Evolutionary conservation across 2,329 filamentous ascomycete genomes (phyloP).

Genomic region (Nothophaeocryptopus gaeumannii): DNA sequence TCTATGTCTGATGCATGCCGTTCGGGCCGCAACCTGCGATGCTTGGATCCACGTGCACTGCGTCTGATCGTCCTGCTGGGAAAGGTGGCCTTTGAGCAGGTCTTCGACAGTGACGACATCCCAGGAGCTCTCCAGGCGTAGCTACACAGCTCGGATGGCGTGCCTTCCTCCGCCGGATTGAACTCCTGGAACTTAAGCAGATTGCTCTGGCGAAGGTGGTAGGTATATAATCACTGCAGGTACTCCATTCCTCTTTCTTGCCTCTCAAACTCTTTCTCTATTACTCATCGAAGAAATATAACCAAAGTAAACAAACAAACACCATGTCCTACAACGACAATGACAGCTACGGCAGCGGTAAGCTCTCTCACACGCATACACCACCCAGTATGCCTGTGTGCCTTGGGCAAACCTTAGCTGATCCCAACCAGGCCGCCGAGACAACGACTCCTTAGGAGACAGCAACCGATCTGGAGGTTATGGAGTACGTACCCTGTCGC

Average conservation of each 20-base stretch:
- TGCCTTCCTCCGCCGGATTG: background rate
- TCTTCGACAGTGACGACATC: constrained; percentile 80
- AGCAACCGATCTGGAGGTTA: constrained; percentile 11
- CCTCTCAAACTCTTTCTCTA: background rate
- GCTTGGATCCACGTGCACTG: too few species aligned
- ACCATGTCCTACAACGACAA: constrained; percentile 21
- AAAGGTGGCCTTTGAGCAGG: constrained; percentile 55
- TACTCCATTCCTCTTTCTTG: background rate
- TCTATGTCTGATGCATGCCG: too few species aligned
- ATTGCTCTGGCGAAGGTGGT: background rate
- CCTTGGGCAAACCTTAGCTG: constrained; percentile 8
- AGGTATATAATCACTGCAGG: background rate
- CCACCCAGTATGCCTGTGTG: background rate
- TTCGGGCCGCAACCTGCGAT: too few species aligned
- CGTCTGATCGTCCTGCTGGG: too few species aligned
- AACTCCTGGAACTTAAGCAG: background rate
- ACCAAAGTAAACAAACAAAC: constrained; percentile 1
- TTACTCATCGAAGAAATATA: background rate
- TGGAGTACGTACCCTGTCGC: constrained; percentile 16
- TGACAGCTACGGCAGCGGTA: constrained; percentile 13
- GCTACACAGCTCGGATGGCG: constrained; percentile 1
- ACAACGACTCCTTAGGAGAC: constrained; percentile 4
- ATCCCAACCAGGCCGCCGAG: constrained; percentile 11
- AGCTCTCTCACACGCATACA: background rate
- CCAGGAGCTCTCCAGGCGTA: constrained; percentile 56